Percentiles rank a stretch among this genome's conserved stretches.
Conservation (phyloP, 2,329 filamentous ascomycete genomes). For the Alternaria atra region DNA sequence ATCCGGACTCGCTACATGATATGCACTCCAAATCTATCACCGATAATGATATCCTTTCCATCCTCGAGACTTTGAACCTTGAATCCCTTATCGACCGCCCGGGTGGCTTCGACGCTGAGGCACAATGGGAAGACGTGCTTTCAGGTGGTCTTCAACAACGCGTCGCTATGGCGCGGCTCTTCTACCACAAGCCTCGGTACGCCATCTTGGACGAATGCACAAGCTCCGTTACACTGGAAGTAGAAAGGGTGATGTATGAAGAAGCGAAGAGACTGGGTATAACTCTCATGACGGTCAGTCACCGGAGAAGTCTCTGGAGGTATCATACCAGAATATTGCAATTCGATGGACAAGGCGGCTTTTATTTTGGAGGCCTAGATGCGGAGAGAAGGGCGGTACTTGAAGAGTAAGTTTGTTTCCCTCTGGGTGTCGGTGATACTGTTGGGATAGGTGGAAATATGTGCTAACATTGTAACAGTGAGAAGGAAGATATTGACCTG, state of each 20-base stretch:
- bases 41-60: slow-evolving; percentile 79
- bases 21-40: slow-evolving; percentile 87
- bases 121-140: slow-evolving; percentile 95
- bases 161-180: slow-evolving; percentile 93
- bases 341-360: slow-evolving; percentile 93
- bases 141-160: slow-evolving; percentile 94
- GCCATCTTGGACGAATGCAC: slow-evolving; percentile 98
- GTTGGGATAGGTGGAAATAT: background rate
- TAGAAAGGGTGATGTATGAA: slow-evolving; percentile 96
- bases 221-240: slow-evolving; percentile 91
- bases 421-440: background rate
- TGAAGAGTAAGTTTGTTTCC: slow-evolving; percentile 71
- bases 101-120: slow-evolving; percentile 89
- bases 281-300: slow-evolving; percentile 95
- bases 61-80: slow-evolving; percentile 82
- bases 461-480: slow-evolving; percentile 56
- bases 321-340: slow-evolving; percentile 95
- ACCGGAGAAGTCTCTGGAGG: slow-evolving; percentile 91
- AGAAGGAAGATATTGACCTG: slow-evolving; percentile 92
- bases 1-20: slow-evolving; percentile 86
- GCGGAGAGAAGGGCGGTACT: slow-evolving; percentile 84
- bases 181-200: slow-evolving; percentile 92
- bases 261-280: slow-evolving; percentile 90
- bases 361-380: slow-evolving; percentile 88
- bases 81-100: slow-evolving; percentile 82